Base-by-base conservation (phyloP, 495 filamentous ascomycete species). In the Xylaria longipes region DNA sequence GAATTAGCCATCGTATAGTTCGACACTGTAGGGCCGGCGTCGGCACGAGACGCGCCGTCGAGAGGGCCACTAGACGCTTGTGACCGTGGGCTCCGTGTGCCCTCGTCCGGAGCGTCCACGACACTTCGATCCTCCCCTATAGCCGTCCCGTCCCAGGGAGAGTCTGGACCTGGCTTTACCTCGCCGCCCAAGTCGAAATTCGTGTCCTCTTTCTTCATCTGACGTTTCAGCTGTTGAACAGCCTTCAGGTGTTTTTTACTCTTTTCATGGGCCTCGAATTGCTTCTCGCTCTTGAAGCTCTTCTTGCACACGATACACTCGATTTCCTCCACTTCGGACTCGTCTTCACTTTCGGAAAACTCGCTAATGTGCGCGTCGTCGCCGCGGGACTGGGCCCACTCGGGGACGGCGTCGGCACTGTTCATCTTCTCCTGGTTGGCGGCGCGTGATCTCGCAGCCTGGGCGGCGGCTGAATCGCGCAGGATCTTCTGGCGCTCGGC, bases 161-260 rank as follows among this genome's bases (percentile, higher is more conserved):
- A 11, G 29, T 65, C 48, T 67, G 57, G 7, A 14, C 22, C 17
- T 5, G 39, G 39, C 27, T 29, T n/a, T 9, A n/a, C 22, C 14
- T 46, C 48, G 8, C 72, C 64, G 41, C 88, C 82, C 9, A 95
- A 79, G 64, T 89, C 82, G 6, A 94, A 77, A 39, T 79, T 79
- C 58, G 84, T 82, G 76, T 95, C 89, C 70, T 99, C 90, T 73
- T 89, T 87, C 73, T 84, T 87, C 95, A 99, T 98, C 80, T 95
- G 90, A 75, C 89, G 85, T 74, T 87, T 89, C 45, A 99, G 79
- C 72, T 93, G 88, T 71, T 93, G 89, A 6, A 97, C 87, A 4
- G 93, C 92, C 77, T 97, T 97, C 56, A 89, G 76, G 76, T 99
- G 96, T 78, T 98, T 98, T 78, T 97, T 98, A 83, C 94, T 97